Evolutionary conservation across 164 flowering plant species (phyloP).

Genomic region (Euptelea pleiosperma): DNA sequence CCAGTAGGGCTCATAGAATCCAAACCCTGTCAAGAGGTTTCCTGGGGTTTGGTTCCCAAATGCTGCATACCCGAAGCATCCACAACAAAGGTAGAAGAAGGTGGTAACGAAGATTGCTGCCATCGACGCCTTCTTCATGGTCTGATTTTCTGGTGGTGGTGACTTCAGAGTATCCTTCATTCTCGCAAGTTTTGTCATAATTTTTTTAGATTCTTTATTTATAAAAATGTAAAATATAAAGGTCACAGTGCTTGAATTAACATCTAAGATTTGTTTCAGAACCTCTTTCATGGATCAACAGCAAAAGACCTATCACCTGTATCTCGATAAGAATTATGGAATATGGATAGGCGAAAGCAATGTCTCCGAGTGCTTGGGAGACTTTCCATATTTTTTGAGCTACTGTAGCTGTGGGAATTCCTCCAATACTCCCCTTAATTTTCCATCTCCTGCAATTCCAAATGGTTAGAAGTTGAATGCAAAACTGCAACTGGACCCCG

Average conservation of each 20-base stretch:
- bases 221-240: neutral
- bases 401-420: slow-evolving; percentile 34
- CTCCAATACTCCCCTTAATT: slow-evolving; percentile 53
- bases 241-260: neutral
- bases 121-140: slow-evolving; percentile 66
- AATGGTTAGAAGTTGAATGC: neutral
- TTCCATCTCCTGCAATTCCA: slow-evolving; percentile 48
- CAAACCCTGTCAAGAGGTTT: slow-evolving; percentile 66
- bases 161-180: slow-evolving; percentile 70
- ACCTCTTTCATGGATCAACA: neutral
- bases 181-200: neutral
- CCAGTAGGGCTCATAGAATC: slow-evolving; percentile 66
- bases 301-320: slow-evolving; percentile 40
- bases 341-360: slow-evolving; percentile 79
- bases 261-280: no score
- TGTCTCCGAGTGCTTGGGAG: slow-evolving; percentile 76
- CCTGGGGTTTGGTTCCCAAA: slow-evolving; percentile 66
- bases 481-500: no score
- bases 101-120: slow-evolving; percentile 51
- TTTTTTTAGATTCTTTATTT: slow-evolving; percentile 1
- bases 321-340: slow-evolving; percentile 64
- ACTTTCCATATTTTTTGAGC: slow-evolving; percentile 47
- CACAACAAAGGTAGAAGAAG: slow-evolving; percentile 68
- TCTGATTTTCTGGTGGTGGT: slow-evolving; percentile 60
- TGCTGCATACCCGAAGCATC: slow-evolving; percentile 77